phyloP scores from a whole-genome alignment of 495 filamentous ascomycete genomes.

The Venustampulla echinocandica region DNA sequence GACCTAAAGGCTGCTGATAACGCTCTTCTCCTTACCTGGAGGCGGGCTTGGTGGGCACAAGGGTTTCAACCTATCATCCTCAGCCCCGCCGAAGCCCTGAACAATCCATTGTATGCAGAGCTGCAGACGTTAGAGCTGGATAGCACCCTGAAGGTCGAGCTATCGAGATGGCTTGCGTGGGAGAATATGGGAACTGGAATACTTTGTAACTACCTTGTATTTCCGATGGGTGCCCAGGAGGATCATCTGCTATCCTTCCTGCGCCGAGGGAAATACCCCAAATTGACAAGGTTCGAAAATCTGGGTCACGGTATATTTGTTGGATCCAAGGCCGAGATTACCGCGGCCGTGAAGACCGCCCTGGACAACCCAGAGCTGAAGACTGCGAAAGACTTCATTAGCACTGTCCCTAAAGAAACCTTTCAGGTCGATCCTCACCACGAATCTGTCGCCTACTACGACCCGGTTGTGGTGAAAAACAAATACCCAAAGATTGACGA shows the following conservation, averaged over 20 bases:
- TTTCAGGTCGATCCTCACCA: conserved; percentile 57
- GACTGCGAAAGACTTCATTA: conserved; percentile 47
- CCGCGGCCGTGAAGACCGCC: conserved; percentile 56
- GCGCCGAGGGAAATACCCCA: conserved; percentile 62
- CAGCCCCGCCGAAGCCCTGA: conserved; percentile 72
- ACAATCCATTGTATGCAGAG: conserved; percentile 67
- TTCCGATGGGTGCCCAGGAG: conserved; percentile 78
- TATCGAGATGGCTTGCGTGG: conserved; percentile 89
- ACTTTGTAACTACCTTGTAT: conserved; percentile 65
- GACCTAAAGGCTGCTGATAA: conserved; percentile 60
- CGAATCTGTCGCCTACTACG: conserved; percentile 71
- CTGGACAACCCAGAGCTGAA: conserved; percentile 46
- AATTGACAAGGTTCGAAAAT: conserved; percentile 65
- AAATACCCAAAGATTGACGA: conserved; percentile 62
- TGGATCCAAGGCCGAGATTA: conserved; percentile 57
- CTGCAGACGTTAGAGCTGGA: conserved; percentile 50
- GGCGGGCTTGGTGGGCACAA: conserved; percentile 87
- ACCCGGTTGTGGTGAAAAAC: conserved; percentile 44
- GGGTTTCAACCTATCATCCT: conserved; percentile 84
- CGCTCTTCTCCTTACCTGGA: conserved; percentile 76
- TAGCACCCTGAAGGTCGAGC: conserved; percentile 54
- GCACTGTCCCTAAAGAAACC: conserved; percentile 45
- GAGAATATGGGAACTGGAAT: conserved; percentile 84
- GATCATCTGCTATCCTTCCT: conserved; percentile 63
- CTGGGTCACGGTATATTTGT: conserved; percentile 65